Conservation (phyloP, 2,329 filamentous ascomycete genomes). For the Claviceps purpurea region DNA sequence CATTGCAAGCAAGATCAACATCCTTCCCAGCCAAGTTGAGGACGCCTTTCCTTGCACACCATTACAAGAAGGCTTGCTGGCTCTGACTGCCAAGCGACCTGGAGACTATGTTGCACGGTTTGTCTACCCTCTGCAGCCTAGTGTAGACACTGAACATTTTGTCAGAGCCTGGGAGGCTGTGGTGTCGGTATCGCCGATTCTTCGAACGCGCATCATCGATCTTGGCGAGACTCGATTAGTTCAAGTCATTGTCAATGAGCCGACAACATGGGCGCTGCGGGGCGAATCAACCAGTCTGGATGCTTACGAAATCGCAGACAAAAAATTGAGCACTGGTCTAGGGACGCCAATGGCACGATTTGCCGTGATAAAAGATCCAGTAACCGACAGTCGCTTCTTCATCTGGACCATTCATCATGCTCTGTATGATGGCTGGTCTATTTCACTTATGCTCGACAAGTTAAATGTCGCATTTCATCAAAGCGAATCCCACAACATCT, state of each 20-base stretch:
- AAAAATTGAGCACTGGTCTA: constrained; percentile 27
- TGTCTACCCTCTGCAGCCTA: constrained; percentile 22
- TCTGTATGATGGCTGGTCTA: constrained; percentile 40
- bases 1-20: background rate
- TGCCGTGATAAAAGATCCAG: constrained; percentile 6
- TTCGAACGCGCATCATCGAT: constrained; percentile 30
- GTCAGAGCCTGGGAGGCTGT: constrained; percentile 25
- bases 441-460: constrained; percentile 30
- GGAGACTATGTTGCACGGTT: constrained; percentile 33
- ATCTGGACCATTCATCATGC: constrained; percentile 36
- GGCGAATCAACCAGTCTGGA: constrained; percentile 6
- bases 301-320: constrained; percentile 23
- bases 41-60: constrained; percentile 38
- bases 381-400: background rate
- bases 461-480: constrained; percentile 24
- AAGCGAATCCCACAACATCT: constrained; percentile 8
- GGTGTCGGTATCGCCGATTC: constrained; percentile 21
- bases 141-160: constrained; percentile 16
- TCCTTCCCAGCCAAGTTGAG: constrained; percentile 17
- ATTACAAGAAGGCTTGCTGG: constrained; percentile 36
- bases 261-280: constrained; percentile 10
- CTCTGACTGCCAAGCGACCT: constrained; percentile 28
- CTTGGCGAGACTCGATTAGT: constrained; percentile 24
- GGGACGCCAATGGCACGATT: constrained; percentile 3
- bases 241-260: constrained; percentile 14